phyloP scores from a whole-genome alignment of 225 moss, liverwort and hornwort species.

The Pseudoscleropodium purum region DNA sequence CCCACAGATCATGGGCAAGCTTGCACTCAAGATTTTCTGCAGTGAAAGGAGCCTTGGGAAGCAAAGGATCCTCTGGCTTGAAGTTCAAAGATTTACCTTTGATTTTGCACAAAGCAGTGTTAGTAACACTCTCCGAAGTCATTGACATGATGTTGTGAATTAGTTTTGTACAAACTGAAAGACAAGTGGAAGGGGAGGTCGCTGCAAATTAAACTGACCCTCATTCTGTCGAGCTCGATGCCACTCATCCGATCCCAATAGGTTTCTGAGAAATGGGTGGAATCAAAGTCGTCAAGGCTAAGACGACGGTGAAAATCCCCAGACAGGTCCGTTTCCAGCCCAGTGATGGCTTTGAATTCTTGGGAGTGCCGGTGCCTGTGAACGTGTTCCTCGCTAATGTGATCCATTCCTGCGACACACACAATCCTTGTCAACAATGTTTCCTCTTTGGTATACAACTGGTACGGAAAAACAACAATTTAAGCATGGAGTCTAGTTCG shows the following conservation, averaged over 20 bases:
- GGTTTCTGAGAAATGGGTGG: neutral
- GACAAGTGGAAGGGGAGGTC: neutral
- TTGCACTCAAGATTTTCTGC: neutral
- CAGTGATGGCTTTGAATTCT: neutral
- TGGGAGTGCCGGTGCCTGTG: neutral
- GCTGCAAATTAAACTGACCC: neutral
- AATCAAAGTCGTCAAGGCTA: conserved; percentile 16
- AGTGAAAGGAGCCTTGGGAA: neutral
- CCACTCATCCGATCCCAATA: conserved; percentile 34
- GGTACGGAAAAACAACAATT: neutral
- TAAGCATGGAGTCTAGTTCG: too few relatives aligned
- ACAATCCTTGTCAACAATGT: neutral
- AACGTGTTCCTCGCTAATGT: neutral
- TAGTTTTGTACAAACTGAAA: neutral
- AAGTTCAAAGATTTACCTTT: neutral
- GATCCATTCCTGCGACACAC: neutral
- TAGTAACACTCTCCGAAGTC: neutral
- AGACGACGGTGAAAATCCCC: conserved; percentile 28
- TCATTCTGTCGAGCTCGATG: conserved; percentile 36
- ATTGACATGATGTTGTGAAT: neutral
- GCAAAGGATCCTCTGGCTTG: neutral
- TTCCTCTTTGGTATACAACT: neutral
- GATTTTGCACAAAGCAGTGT: neutral
- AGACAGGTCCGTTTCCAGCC: neutral
- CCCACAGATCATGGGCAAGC: neutral